phyloP scores from a whole-genome alignment of 179 eudicot genomes.

The Silene noctiflora region DNA sequence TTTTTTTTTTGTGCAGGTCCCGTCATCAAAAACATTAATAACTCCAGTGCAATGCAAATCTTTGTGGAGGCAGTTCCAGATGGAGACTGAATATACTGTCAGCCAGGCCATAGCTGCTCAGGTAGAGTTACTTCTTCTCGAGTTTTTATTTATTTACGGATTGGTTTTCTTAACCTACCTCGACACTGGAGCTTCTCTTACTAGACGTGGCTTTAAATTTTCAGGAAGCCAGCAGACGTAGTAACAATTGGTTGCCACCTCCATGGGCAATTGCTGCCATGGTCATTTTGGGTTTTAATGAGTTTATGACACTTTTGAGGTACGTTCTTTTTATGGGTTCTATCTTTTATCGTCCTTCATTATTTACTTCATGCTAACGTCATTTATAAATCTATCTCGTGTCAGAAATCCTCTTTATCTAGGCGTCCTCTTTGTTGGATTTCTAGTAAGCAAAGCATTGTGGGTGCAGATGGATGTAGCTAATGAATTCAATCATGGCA shows the following conservation, averaged over 20 bases:
- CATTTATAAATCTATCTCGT: conserved; percentile 13
- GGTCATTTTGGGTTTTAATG: conserved; percentile 79
- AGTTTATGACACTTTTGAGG: conserved; percentile 94
- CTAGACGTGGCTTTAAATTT: neutral
- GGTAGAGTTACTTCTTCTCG: neutral
- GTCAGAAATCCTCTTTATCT: conserved; percentile 89
- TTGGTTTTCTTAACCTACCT: neutral
- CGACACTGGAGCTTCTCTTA: neutral
- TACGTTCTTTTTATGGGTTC: conserved; percentile 19
- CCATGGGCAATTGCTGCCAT: conserved; percentile 98
- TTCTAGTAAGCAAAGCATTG: conserved; percentile 71
- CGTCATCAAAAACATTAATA: conserved; percentile 73
- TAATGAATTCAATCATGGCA: conserved; percentile 70
- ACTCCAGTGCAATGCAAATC: conserved; percentile 95
- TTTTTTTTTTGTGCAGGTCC: conserved; percentile 45
- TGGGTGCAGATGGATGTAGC: conserved; percentile 94
- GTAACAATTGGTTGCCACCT: conserved; percentile 95
- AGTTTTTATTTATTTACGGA: neutral
- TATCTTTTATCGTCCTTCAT: neutral
- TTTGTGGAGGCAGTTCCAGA: conserved; percentile 87
- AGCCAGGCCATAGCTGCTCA: conserved; percentile 97
- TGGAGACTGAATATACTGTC: conserved; percentile 91
- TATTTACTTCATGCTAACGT: conserved; percentile 15
- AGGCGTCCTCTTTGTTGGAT: conserved; percentile 61
- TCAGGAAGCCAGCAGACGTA: conserved; percentile 70